These are phyloP conservation scores for Neurospora sp. DNA, from an alignment of 495 filamentous ascomycete species.

Conservation along the genomic window DNA sequence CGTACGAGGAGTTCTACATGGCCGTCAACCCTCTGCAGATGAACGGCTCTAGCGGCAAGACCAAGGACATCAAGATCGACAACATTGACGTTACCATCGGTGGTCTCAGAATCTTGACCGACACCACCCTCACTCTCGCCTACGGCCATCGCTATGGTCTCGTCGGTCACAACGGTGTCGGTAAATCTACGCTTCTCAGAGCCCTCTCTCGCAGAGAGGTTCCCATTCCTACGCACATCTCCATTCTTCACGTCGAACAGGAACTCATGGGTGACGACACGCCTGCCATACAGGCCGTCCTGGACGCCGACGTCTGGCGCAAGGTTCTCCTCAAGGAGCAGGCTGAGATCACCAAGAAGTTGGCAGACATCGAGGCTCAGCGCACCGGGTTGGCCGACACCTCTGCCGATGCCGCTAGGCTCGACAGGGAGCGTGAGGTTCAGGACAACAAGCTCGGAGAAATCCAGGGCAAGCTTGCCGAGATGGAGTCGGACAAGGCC, in stretches of 20 bases:
- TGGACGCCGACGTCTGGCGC: constrained; percentile 98
- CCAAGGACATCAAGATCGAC: constrained; percentile 98
- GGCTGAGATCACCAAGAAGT: constrained; percentile 71
- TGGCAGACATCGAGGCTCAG: constrained; percentile 71
- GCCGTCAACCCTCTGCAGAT: constrained; percentile 92
- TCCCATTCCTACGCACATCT: constrained; percentile 90
- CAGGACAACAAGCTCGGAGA: constrained; percentile 82
- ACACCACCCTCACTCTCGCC: constrained; percentile 80
- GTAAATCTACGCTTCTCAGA: constrained; percentile 89
- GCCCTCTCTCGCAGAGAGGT: constrained; percentile 91
- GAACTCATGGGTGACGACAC: constrained; percentile 97
- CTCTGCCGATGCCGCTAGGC: constrained; percentile 67
- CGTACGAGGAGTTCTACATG: constrained; percentile 99
- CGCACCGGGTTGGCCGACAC: constrained; percentile 75
- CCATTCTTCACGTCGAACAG: constrained; percentile 97
- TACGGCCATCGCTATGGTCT: constrained; percentile 94
- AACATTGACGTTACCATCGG: constrained; percentile 89
- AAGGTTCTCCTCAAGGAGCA: constrained; percentile 91
- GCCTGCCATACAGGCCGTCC: constrained; percentile 83
- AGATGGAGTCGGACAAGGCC: constrained; percentile 99
- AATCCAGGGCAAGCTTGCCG: constrained; percentile 82
- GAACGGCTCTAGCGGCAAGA: constrained; percentile 64
- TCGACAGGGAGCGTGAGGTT: constrained; percentile 81
- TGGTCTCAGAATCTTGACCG: constrained; percentile 77
- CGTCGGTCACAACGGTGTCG: constrained; percentile 98